Conservation (phyloP, 495 filamentous ascomycete species). For the Aspergillus sclerotioniger region DNA sequence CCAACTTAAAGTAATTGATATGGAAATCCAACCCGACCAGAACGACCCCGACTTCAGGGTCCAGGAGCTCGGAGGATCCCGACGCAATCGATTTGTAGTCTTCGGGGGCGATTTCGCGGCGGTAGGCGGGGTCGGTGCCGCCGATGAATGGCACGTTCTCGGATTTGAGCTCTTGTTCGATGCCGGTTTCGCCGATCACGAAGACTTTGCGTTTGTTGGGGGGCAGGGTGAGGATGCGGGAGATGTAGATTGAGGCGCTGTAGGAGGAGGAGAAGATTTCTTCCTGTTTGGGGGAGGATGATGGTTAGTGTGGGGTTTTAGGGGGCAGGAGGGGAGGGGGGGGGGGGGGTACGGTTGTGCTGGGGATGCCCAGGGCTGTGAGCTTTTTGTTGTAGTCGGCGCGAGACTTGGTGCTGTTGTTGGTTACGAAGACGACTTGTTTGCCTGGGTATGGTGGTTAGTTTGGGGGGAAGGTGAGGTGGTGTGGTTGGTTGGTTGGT, state of each 20-base stretch:
- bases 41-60: slow-evolving; percentile 86
- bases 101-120: slow-evolving; percentile 70
- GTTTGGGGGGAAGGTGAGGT: background rate
- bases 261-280: slow-evolving; percentile 97
- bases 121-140: slow-evolving; percentile 78
- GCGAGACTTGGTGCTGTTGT: slow-evolving; percentile 97
- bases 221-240: slow-evolving; percentile 79
- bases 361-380: slow-evolving; percentile 75
- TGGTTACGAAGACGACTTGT: slow-evolving; percentile 92
- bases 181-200: slow-evolving; percentile 86
- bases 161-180: slow-evolving; percentile 78
- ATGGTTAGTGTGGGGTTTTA: background rate
- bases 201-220: slow-evolving; percentile 85
- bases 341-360: slow-evolving; percentile 48
- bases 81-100: slow-evolving; percentile 77
- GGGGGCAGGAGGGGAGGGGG: background rate
- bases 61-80: slow-evolving; percentile 63
- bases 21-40: slow-evolving; percentile 89
- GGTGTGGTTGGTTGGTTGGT: background rate
- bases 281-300: slow-evolving; percentile 49
- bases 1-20: slow-evolving; percentile 88
- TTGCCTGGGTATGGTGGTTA: slow-evolving; percentile 60
- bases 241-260: slow-evolving; percentile 93
- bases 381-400: slow-evolving; percentile 90
- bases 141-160: slow-evolving; percentile 81